Evolutionary conservation across 192 early-diverging fungal species (phyloP).

Genomic region (Coemansia sp.): DNA sequence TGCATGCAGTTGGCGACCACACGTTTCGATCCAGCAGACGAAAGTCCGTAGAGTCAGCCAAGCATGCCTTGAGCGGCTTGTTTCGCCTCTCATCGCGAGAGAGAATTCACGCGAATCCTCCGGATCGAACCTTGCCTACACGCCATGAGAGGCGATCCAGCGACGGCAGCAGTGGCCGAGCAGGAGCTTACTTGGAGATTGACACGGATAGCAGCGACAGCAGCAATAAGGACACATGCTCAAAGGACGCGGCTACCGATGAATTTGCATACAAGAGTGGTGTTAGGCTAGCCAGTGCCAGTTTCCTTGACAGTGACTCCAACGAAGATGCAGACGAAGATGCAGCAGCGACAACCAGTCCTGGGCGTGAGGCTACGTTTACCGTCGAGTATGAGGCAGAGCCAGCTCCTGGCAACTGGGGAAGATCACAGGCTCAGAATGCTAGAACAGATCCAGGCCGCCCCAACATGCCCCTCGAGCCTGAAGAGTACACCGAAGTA

Average conservation of each 20-base stretch:
- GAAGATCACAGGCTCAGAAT: not conserved
- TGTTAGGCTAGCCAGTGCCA: not conserved
- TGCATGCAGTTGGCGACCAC: slow-evolving; percentile 22
- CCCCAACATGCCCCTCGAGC: slow-evolving; percentile 53
- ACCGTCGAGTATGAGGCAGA: slow-evolving; percentile 32
- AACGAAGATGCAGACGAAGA: slow-evolving; percentile 11
- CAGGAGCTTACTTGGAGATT: not conserved
- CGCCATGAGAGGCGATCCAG: not conserved
- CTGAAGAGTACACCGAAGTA: slow-evolving; percentile 34
- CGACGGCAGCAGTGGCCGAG: not conserved
- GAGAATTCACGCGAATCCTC: not conserved
- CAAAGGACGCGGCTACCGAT: not conserved
- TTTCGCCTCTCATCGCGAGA: slow-evolving; percentile 18
- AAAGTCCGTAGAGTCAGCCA: slow-evolving; percentile 5
- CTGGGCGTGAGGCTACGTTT: slow-evolving; percentile 28
- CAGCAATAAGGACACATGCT: not conserved
- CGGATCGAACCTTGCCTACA: not conserved
- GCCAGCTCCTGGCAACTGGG: slow-evolving; percentile 50
- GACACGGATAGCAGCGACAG: not conserved
- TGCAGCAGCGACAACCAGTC: not conserved
- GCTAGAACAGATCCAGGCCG: not conserved
- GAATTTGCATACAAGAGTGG: slow-evolving; percentile 4
- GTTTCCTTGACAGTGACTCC: slow-evolving; percentile 24
- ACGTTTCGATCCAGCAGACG: slow-evolving; percentile 18
- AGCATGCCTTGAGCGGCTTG: slow-evolving; percentile 21